Evolutionary conservation across 257 asterid species (phyloP), one percentile per base, ranked within the genome.

Genomic region (Mitragyna speciosa): DNA sequence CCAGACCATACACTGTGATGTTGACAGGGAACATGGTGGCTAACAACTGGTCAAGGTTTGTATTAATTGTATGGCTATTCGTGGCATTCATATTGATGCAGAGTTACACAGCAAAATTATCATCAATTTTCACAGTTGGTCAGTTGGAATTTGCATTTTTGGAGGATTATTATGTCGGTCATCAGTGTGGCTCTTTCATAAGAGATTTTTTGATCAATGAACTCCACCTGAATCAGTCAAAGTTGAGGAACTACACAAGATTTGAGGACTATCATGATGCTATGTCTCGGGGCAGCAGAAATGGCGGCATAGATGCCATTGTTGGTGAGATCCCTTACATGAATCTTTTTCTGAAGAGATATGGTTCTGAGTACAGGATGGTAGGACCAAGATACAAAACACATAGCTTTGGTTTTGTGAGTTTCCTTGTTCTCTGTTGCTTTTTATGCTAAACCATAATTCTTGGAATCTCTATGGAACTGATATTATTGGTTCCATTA

Each of bases 1-100:
- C n/a, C 33, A 20, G 28, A 47, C 45, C 73, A 0, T 43, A 30
- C 33, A 39, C 76, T 9, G 14, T 73, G 19, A 77, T 68, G 51
- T 36, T 36, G 39, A 36, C 87, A 90, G 94, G 91, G 75, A 87
- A 85, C 36, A 87, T 85, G 87, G 94, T 88, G 71, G 78, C 86
- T 0, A 91, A 83, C 75, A 86, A 79, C 71, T 89, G 92, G 94
- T 83, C 96, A 0, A 43, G 81, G 73, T 69, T 89, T 45, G 90
- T 89, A 79, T 28, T 84, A 24, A 79, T 86, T 1, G 78, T 80
- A n/a, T 91, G 92, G 94, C 59, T 88, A 66, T 91, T 84, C 85
- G 83, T 87, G 89, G 89, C 89, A n/a, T 86, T 83, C 82, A 86
- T 91, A 54, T 84, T 89, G 28, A 87, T 86, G 88, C 96, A 91